Evolutionary conservation across 305 asterid genomes (phyloP).

Genomic region (Coffea humblotiana): DNA sequence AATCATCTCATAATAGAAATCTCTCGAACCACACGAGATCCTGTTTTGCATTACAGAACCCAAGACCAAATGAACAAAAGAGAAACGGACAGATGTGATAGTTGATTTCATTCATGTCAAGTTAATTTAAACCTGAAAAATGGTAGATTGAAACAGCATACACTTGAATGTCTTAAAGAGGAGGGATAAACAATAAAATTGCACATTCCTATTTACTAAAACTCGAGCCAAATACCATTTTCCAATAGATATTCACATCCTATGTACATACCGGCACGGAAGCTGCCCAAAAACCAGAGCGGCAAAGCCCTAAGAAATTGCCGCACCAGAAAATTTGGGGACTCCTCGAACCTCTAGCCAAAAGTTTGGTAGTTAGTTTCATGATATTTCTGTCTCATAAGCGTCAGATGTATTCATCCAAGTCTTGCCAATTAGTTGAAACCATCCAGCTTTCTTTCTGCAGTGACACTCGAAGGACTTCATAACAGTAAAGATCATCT

Average conservation of each 20-base stretch:
- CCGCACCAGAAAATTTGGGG: neutral
- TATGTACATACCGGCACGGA: constrained; percentile 6
- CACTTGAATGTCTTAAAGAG: neutral
- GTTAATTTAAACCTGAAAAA: neutral
- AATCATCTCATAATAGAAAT: neutral
- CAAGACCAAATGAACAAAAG: neutral
- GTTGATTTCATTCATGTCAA: neutral
- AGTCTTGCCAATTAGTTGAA: constrained; percentile 1
- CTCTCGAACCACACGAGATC: neutral
- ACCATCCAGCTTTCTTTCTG: constrained; percentile 22
- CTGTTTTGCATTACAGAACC: neutral
- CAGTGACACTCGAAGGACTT: constrained; percentile 16
- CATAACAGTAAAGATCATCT: constrained; percentile 23
- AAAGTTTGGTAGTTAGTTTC: constrained; percentile 3
- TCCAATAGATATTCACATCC: neutral
- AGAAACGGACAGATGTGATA: neutral
- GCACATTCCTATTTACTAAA: neutral
- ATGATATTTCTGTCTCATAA: neutral
- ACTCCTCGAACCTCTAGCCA: neutral
- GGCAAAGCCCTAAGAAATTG: neutral
- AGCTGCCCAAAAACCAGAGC: neutral
- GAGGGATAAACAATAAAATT: too few species aligned
- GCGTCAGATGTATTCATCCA: neutral
- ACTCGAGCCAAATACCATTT: neutral
- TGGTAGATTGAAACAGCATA: neutral